Conservation (phyloP, 179 eudicot genomes). For the Silene noctiflora region DNA sequence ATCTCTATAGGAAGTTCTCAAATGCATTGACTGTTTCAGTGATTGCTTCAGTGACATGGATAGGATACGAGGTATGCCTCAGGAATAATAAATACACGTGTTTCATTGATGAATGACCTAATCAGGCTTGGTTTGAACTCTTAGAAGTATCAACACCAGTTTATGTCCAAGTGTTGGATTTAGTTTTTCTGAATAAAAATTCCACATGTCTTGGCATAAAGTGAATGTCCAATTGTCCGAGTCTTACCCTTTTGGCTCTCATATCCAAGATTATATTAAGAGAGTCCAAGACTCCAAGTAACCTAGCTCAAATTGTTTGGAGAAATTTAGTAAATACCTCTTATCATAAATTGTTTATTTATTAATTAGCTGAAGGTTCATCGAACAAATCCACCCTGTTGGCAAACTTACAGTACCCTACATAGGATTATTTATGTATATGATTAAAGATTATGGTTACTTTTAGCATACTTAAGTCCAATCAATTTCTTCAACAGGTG, state of each 20-base stretch:
- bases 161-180: background rate
- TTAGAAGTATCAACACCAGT: background rate
- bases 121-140: background rate
- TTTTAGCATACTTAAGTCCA: constrained; percentile 11
- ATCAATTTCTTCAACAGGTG: constrained; percentile 45
- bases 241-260: background rate
- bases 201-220: too few relatives aligned
- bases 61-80: constrained; percentile 74
- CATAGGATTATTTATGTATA: background rate
- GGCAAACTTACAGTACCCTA: background rate
- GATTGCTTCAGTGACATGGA: constrained; percentile 85
- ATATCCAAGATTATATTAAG: background rate
- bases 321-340: background rate
- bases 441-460: constrained; percentile 8
- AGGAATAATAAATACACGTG: background rate
- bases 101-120: too few relatives aligned
- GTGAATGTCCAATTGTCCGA: too few relatives aligned
- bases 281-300: background rate
- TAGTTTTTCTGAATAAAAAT: background rate
- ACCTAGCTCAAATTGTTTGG: background rate
- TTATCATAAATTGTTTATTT: background rate
- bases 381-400: background rate
- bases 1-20: constrained; percentile 85
- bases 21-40: constrained; percentile 82
- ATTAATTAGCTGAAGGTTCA: background rate